A percentile compares a stretch with the other conserved stretches of the same genome.
These are phyloP conservation scores for Aureobasidium sp. DNA, from an alignment of 2,329 filamentous ascomycete species.

Conservation along the genomic window DNA sequence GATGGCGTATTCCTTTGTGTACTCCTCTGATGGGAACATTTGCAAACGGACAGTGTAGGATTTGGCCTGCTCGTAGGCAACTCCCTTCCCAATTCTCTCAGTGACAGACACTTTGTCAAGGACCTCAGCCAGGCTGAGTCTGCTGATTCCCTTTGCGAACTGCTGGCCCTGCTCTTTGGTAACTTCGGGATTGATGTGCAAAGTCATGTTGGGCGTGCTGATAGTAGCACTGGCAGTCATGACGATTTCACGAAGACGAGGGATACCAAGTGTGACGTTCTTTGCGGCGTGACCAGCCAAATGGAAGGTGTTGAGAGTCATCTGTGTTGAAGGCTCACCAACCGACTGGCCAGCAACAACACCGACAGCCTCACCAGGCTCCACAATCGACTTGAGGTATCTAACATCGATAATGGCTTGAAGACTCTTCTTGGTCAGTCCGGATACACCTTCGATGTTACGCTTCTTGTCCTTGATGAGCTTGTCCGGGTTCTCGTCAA, in stretches of 20 bases:
- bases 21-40: slow-evolving; percentile 80
- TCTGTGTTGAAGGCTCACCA: slow-evolving; percentile 95
- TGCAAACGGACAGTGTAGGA: slow-evolving; percentile 74
- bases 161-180: slow-evolving; percentile 60
- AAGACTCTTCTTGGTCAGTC: slow-evolving; percentile 61
- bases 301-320: slow-evolving; percentile 99
- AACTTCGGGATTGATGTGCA: slow-evolving; percentile 68
- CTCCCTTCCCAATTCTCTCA: slow-evolving; percentile 69
- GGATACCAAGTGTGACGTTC: slow-evolving; percentile 98
- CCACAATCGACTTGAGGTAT: slow-evolving; percentile 84
- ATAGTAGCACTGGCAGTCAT: slow-evolving; percentile 93
- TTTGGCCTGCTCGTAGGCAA: slow-evolving; percentile 65
- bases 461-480: slow-evolving; percentile 56
- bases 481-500: slow-evolving; percentile 64
- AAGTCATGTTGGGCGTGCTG: slow-evolving; percentile 83
- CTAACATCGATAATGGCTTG: slow-evolving; percentile 83
- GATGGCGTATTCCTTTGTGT: slow-evolving; percentile 79
- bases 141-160: slow-evolving; percentile 89
- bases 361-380: slow-evolving; percentile 92
- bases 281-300: slow-evolving; percentile 96
- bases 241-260: slow-evolving; percentile 90
- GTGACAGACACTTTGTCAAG: slow-evolving; percentile 73
- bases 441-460: slow-evolving; percentile 34
- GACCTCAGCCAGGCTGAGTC: slow-evolving; percentile 75
- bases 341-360: slow-evolving; percentile 96